These are phyloP conservation scores for Beauveria australis DNA, from an alignment of 2,329 filamentous ascomycete species.

Conservation along the genomic window DNA sequence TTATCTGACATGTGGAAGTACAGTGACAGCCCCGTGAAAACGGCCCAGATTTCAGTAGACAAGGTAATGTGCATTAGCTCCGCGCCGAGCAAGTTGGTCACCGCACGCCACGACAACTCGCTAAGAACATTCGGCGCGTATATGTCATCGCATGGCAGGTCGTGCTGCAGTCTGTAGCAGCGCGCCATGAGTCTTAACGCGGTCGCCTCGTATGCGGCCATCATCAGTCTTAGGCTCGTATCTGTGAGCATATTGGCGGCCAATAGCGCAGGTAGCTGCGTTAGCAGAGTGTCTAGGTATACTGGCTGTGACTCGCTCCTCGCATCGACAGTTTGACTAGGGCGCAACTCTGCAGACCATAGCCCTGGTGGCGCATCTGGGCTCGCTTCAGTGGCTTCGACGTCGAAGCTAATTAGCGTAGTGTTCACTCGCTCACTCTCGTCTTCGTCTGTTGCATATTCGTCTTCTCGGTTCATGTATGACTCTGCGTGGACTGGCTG, in stretches of 20 bases:
- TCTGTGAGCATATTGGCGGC: constrained; percentile 40
- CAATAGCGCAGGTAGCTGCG: constrained; percentile 39
- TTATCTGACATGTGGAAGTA: constrained; percentile 34
- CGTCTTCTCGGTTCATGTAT: constrained; percentile 32
- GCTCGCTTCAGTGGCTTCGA: constrained; percentile 46
- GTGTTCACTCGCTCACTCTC: constrained; percentile 46
- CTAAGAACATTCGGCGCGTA: constrained; percentile 27
- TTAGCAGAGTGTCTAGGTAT: constrained; percentile 43
- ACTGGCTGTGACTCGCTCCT: constrained; percentile 21
- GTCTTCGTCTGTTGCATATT: constrained; percentile 49
- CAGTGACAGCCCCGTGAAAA: constrained; percentile 29
- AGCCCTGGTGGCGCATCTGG: constrained; percentile 40
- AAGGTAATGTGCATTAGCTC: constrained; percentile 38
- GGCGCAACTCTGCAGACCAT: constrained; percentile 52
- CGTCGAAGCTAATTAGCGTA: constrained; percentile 53
- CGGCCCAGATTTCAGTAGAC: constrained; percentile 37
- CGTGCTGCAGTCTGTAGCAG: constrained; percentile 30
- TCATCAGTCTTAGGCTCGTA: constrained; percentile 32
- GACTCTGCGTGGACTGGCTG: background rate
- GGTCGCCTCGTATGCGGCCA: constrained; percentile 39
- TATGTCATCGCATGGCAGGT: constrained; percentile 32
- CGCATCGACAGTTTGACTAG: constrained; percentile 32
- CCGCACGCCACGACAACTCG: constrained; percentile 29
- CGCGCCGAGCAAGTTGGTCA: constrained; percentile 37
- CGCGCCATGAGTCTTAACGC: constrained; percentile 37